Evolutionary conservation across 1,139 yeast genomes (phyloP).

Genomic region (Yarrowia galli): DNA sequence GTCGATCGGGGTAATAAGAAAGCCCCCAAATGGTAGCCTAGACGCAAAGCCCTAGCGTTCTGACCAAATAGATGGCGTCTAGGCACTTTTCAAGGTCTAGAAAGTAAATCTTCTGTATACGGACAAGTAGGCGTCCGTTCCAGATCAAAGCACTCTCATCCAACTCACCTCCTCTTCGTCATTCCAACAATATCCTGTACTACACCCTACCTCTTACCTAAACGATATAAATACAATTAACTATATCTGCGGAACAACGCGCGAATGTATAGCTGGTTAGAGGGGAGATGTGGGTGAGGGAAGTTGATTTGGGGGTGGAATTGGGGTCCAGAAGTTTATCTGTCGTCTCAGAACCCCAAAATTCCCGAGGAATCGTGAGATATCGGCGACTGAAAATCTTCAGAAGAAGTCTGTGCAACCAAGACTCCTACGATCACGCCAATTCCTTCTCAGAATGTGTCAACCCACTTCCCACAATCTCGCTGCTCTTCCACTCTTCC

Average conservation of each 20-base stretch:
- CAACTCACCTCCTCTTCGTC: not conserved
- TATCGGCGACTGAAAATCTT: not conserved
- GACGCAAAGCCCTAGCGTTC: too few species aligned
- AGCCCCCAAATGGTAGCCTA: too few species aligned
- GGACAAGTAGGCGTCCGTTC: too few species aligned
- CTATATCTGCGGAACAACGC: conserved; percentile 21
- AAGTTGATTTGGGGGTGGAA: not conserved
- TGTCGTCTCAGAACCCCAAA: not conserved
- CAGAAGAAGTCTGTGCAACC: too few species aligned
- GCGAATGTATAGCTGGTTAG: conserved; percentile 12
- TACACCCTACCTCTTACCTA: not conserved
- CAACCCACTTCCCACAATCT: not conserved
- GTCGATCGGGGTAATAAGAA: too few species aligned
- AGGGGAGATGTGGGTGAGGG: not conserved
- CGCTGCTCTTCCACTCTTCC: conserved; percentile 12
- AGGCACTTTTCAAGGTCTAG: too few species aligned
- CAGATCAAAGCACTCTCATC: too few species aligned
- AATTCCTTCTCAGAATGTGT: not conserved
- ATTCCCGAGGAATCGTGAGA: conserved; percentile 1
- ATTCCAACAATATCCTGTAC: too few species aligned
- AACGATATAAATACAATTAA: conserved; percentile 6
- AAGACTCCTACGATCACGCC: not conserved
- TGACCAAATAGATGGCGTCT: too few species aligned
- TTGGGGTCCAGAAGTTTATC: not conserved
- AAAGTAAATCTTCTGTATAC: too few species aligned